Evolutionary conservation across 805 yeast species (phyloP).

Genomic region (Hanseniaspora jakobsenii): DNA sequence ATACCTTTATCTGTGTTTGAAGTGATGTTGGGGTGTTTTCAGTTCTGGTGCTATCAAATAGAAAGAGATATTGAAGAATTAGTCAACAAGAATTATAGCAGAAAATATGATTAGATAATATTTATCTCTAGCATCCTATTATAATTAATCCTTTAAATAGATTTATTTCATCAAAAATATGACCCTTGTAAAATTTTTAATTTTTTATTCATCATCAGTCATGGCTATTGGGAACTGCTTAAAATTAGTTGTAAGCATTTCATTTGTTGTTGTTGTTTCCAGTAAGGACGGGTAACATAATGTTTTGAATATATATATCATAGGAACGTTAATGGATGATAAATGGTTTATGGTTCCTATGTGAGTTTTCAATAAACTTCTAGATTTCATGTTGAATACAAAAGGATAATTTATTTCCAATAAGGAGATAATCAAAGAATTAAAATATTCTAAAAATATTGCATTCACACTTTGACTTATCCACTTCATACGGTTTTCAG

Average conservation of each 20-base stretch:
- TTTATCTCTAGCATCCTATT: too few species aligned
- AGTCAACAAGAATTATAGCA: conserved; percentile 2
- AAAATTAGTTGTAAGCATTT: conserved; percentile 15
- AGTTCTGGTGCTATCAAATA: conserved; percentile 10
- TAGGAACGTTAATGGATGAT: conserved; percentile 18
- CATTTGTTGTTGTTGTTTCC: conserved; percentile 22
- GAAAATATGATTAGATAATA: too few species aligned
- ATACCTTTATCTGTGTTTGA: conserved; percentile 1
- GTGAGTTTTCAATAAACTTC: conserved; percentile 21
- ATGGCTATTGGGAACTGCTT: background rate
- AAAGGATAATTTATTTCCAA: conserved; percentile 29
- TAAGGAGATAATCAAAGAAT: conserved; percentile 23
- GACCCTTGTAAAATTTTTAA: too few species aligned
- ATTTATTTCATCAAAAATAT: too few species aligned
- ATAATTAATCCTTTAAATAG: too few species aligned
- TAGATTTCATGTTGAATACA: conserved; percentile 23
- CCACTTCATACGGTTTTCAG: too few species aligned
- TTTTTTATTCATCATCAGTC: too few species aligned
- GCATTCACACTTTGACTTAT: background rate
- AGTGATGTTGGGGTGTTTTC: conserved; percentile 5
- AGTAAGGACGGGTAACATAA: conserved; percentile 17
- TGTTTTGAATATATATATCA: conserved; percentile 7
- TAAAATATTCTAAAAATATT: conserved; percentile 4
- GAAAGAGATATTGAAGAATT: conserved; percentile 4
- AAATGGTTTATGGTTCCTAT: conserved; percentile 22